A percentile compares a stretch with the other conserved stretches of the same genome.
phyloP scores from a whole-genome alignment of 352 stramenopile species.

The Phytopythium montanum region DNA sequence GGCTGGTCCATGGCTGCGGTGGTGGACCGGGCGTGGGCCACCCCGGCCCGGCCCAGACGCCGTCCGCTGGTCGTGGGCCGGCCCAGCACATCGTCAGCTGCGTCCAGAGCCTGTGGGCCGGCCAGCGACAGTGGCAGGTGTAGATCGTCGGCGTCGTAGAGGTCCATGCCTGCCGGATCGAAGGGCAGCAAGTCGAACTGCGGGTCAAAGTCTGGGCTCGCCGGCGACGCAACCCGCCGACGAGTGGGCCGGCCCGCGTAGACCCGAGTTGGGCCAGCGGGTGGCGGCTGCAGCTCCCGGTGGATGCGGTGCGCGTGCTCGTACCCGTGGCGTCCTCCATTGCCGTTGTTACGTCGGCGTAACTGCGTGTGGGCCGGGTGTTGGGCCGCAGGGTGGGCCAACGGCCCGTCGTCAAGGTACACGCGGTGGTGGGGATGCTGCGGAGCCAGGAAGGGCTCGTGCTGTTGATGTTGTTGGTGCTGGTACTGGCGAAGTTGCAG shows the following conservation, averaged over 20 bases:
- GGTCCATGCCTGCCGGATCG: conserved; percentile 6
- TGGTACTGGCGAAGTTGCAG: conserved; percentile 32
- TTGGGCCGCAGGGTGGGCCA: background rate
- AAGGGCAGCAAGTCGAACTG: conserved; percentile 3
- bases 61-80: background rate
- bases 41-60: background rate
- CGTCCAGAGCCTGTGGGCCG: background rate
- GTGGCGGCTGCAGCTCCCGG: conserved; percentile 23
- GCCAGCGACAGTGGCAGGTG: conserved; percentile 1
- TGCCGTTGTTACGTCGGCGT: background rate
- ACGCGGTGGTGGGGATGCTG: background rate
- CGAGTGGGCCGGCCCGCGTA: conserved; percentile 2
- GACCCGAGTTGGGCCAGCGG: background rate
- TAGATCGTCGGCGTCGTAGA: conserved; percentile 4
- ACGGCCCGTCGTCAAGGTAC: background rate
- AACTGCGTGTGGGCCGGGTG: background rate
- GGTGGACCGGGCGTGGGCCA: background rate
- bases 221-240: background rate
- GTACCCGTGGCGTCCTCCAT: conserved; percentile 5
- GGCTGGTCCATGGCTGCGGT: background rate
- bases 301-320: conserved; percentile 30
- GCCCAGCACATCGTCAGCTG: background rate
- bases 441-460: conserved; percentile 20
- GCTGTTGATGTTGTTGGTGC: conserved; percentile 34
- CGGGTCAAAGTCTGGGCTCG: conserved; percentile 1